Evolutionary conservation across 176 grass and related monocot species (phyloP).

Genomic region (Triticum timopheevii): DNA sequence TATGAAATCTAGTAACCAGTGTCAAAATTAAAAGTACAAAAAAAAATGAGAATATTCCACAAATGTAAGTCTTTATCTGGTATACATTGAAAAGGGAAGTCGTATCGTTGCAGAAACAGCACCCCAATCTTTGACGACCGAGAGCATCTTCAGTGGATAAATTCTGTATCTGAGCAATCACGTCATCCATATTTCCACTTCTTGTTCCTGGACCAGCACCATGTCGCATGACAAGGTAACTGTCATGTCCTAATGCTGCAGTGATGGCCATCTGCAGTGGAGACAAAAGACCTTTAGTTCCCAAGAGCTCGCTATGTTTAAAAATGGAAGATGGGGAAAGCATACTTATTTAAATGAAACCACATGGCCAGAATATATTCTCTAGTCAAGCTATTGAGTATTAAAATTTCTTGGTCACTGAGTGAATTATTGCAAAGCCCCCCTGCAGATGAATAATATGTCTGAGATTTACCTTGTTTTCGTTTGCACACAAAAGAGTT

Average conservation of each 20-base stretch:
- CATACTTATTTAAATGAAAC: constrained; percentile 13
- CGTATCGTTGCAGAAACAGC: constrained; percentile 81
- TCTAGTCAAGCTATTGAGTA: background rate
- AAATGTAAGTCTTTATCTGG: background rate
- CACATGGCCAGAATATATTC: background rate
- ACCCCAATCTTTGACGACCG: constrained; percentile 58
- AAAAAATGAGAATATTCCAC: background rate
- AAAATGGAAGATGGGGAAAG: background rate
- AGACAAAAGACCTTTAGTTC: constrained; percentile 27
- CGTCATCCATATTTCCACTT: constrained; percentile 28
- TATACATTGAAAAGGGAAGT: constrained; percentile 66
- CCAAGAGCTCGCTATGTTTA: background rate
- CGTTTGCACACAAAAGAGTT: constrained; percentile 73
- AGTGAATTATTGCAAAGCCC: background rate
- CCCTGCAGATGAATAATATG: background rate
- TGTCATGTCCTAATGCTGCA: constrained; percentile 70
- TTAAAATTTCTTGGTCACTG: constrained; percentile 8
- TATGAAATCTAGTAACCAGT: background rate
- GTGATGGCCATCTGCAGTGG: constrained; percentile 74
- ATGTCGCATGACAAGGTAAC: constrained; percentile 96
- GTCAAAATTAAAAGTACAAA: background rate
- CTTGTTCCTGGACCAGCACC: constrained; percentile 59
- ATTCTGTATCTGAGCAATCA: constrained; percentile 32
- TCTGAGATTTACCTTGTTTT: constrained; percentile 72
- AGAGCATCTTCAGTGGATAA: constrained; percentile 43